These are phyloP conservation scores for Mortierella sp. DNA, from an alignment of 371 early-diverging fungal genomes.

Conservation along the genomic window DNA sequence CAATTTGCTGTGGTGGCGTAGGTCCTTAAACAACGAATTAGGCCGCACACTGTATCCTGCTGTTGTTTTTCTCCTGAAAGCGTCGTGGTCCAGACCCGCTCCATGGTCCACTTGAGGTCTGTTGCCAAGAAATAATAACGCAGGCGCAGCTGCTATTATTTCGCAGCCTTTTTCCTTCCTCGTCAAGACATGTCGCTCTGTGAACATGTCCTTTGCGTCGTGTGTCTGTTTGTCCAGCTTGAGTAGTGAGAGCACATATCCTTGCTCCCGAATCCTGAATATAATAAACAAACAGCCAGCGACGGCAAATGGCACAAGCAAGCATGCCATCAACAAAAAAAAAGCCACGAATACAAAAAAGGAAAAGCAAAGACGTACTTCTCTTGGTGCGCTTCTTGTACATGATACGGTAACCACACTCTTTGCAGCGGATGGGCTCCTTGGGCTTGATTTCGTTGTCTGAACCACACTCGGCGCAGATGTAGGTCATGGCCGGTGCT, in stretches of 20 bases:
- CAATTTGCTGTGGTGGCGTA: not conserved
- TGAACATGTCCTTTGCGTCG: not conserved
- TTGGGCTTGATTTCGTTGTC: constrained; percentile 93
- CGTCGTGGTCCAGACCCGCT: not conserved
- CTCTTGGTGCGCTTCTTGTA: constrained; percentile 97
- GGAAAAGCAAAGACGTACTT: constrained; percentile 71
- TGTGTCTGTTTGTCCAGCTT: not conserved
- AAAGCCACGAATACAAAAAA: not conserved
- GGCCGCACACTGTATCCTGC: not conserved
- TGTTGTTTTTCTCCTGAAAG: not conserved
- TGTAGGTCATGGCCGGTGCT: constrained; percentile 69
- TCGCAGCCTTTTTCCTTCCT: not conserved
- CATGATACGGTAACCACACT: constrained; percentile 97
- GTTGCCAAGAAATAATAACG: not conserved
- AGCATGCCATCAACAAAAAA: not conserved
- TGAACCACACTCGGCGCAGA: constrained; percentile 86
- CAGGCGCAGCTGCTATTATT: not conserved
- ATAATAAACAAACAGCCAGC: not conserved
- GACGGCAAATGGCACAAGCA: not conserved
- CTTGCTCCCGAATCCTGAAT: not conserved
- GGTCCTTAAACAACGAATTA: not conserved
- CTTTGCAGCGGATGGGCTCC: constrained; percentile 96
- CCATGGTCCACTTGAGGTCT: not conserved
- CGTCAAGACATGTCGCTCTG: not conserved
- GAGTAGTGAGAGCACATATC: not conserved